A percentile compares a stretch with the other conserved stretches of the same genome.
These are phyloP conservation scores for Ceratocystis destructans DNA, from an alignment of 2,329 filamentous ascomycete genomes.

Conservation along the genomic window DNA sequence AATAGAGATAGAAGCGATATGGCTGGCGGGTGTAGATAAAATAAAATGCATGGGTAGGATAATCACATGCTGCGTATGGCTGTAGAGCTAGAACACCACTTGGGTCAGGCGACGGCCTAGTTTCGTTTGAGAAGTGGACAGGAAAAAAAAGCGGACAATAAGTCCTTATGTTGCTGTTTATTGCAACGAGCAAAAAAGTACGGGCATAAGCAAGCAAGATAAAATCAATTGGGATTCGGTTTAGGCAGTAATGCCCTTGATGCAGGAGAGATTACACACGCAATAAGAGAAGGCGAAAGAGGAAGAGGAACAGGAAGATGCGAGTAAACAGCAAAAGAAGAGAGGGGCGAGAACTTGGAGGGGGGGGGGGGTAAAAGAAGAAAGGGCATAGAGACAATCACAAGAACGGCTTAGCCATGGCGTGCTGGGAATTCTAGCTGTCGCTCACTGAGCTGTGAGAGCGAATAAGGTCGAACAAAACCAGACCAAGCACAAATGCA, in stretches of 20 bases:
- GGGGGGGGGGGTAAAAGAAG: background rate
- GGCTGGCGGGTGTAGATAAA: background rate
- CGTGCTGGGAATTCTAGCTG: too few relatives aligned
- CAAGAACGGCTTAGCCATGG: too few relatives aligned
- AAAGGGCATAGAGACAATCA: background rate
- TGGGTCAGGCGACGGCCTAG: background rate
- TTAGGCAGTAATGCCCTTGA: background rate
- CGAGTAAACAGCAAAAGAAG: background rate
- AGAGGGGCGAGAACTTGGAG: background rate
- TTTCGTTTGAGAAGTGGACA: background rate
- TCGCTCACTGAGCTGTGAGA: background rate
- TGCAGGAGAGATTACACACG: background rate
- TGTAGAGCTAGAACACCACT: background rate
- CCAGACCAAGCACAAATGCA: background rate
- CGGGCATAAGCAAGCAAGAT: background rate
- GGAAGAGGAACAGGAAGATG: background rate
- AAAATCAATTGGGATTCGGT: background rate
- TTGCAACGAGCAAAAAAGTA: background rate
- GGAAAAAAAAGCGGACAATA: background rate
- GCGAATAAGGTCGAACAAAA: background rate
- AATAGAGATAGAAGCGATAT: background rate
- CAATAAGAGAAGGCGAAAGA: background rate
- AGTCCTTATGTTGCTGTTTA: too few relatives aligned
- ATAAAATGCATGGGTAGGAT: background rate
- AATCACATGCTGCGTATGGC: background rate